phyloP scores from a whole-genome alignment of 768 basidiomycete species.

The Tremella fuciformis region DNA sequence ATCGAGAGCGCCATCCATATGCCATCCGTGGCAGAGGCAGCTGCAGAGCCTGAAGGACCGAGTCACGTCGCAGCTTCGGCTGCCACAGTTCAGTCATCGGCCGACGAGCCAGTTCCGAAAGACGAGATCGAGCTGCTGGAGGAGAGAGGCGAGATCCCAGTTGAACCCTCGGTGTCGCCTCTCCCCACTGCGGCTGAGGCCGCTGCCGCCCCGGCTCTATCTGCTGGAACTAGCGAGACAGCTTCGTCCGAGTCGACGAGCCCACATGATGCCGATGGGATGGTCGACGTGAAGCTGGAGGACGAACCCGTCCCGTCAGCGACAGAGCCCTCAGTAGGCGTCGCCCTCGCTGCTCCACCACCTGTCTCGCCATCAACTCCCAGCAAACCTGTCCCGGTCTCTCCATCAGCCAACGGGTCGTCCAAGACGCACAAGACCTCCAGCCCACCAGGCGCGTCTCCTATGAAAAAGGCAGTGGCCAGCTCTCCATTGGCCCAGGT shows the following conservation, averaged over 20 bases:
- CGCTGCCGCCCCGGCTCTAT: constrained; percentile 11
- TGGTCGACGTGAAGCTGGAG: constrained; percentile 3
- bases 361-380: not conserved
- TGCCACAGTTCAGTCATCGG: not conserved
- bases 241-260: not conserved
- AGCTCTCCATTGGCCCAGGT: not conserved
- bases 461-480: not conserved
- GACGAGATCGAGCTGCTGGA: constrained; percentile 46
- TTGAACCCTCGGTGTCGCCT: constrained; percentile 21
- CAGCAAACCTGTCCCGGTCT: not conserved
- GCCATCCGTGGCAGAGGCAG: not conserved
- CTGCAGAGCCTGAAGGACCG: not conserved
- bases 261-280: not conserved
- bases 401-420: not conserved
- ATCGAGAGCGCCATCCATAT: constrained; percentile 6
- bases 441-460: not conserved
- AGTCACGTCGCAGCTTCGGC: not conserved
- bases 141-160: constrained; percentile 29
- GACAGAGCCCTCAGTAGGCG: too few species aligned
- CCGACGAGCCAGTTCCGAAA: constrained; percentile 22
- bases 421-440: constrained; percentile 1
- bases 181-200: constrained; percentile 8
- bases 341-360: not conserved
- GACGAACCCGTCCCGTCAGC: not conserved
- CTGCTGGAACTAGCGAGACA: constrained; percentile 9